Evolutionary conservation across 2,329 filamentous ascomycete genomes (phyloP), one percentile per base, ranked within the genome.

Genomic region (Pyrenochaeta sp.): DNA sequence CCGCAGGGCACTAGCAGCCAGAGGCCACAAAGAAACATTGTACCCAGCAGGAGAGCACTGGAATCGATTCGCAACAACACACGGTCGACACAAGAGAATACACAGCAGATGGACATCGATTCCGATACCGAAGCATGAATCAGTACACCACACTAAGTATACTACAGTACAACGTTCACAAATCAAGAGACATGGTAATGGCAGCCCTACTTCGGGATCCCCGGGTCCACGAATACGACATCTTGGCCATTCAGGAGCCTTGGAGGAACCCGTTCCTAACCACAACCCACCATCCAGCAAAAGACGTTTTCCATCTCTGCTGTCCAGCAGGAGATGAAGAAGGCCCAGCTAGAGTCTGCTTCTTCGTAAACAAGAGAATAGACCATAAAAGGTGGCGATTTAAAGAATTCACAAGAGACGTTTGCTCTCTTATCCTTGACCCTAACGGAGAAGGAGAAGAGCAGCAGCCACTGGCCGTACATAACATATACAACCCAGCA

Each of bases 351-450:
- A 37, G 60, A 48, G 57, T 65, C n/a, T 71, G 55, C 47, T 65
- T 67, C 44, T 69, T 66, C 41, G 45, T 71, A 10, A 68, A 66
- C 33, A 69, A 65, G 46, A 52, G 41, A 23, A 45, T 66, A 37
- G 59, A 63, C 39, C 47, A 58, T 10, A 51, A n/a, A 12, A 41
- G 21, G 15, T 64, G 51, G 61, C 39, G 45, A 35, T 54, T 64
- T 29, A 45, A 56, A 23, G 46, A 62, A 29, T 35, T 52, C 15
- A 62, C 48, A 5, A 45, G 54, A 33, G 60, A 68, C 33, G 41
- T 68, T 14, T 60, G 58, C 39, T 56, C 52, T n/a, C 20, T 63
- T 12, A 51, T 46, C 12, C 17, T 57, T 15, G 50, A 57, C 18
- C 15, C 20, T 30, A 20, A 5, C 23, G 40, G 41, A 27, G 49